Evolutionary conservation across 2,329 filamentous ascomycete species (phyloP).

Genomic region (Boeremia exigua): DNA sequence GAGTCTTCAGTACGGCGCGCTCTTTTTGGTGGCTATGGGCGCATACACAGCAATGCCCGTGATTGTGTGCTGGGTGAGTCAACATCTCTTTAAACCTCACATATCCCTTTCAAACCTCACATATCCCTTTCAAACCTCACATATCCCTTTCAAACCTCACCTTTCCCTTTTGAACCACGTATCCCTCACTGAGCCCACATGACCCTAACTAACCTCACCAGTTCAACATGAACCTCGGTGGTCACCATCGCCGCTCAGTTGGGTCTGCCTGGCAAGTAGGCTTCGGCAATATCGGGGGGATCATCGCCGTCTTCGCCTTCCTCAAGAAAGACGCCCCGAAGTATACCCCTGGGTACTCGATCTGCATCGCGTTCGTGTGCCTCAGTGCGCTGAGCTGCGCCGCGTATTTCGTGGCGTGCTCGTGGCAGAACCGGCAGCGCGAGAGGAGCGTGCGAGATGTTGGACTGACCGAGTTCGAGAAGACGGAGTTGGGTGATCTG

Average conservation of each 20-base stretch:
- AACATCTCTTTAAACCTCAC: no score
- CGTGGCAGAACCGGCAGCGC: slow-evolving; percentile 66
- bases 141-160: neutral
- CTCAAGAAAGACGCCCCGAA: slow-evolving; percentile 66
- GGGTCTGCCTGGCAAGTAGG: slow-evolving; percentile 59
- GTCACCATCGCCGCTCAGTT: slow-evolving; percentile 57
- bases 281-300: slow-evolving; percentile 58
- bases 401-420: slow-evolving; percentile 66
- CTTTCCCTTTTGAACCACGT: neutral
- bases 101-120: neutral
- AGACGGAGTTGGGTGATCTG: slow-evolving; percentile 65
- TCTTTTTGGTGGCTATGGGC: slow-evolving; percentile 83
- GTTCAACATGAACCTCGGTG: slow-evolving; percentile 62
- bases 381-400: slow-evolving; percentile 68
- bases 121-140: neutral
- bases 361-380: slow-evolving; percentile 75
- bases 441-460: slow-evolving; percentile 55
- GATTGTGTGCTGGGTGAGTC: slow-evolving; percentile 59
- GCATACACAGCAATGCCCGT: slow-evolving; percentile 90
- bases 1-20: slow-evolving; percentile 73
- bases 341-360: slow-evolving; percentile 76
- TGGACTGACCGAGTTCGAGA: slow-evolving; percentile 66
- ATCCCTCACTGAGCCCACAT: no score
- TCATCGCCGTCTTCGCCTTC: slow-evolving; percentile 60
- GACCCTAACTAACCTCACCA: neutral